A percentile compares a stretch with the other conserved stretches of the same genome.
Evolutionary conservation across 352 stramenopile genomes (phyloP).

Genomic region (Phytophthora sansomeana): DNA sequence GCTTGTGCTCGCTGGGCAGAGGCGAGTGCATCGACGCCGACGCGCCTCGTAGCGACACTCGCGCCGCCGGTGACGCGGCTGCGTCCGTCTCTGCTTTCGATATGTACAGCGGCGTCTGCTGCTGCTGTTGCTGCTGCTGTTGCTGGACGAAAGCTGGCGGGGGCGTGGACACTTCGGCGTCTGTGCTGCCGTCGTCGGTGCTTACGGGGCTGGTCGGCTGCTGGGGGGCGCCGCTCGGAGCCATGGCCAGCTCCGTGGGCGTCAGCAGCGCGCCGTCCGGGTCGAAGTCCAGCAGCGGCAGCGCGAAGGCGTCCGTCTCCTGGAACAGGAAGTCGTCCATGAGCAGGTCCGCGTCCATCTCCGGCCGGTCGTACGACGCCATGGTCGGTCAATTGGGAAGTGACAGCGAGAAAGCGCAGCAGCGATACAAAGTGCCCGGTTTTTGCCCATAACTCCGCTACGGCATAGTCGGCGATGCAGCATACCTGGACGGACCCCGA

Average conservation of each 20-base stretch:
- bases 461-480: background rate
- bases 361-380: constrained; percentile 7
- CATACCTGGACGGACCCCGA: background rate
- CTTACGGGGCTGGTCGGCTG: constrained; percentile 44
- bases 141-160: constrained; percentile 43
- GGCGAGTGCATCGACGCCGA: constrained; percentile 25
- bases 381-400: constrained; percentile 11
- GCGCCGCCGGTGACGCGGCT: constrained; percentile 29
- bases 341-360: constrained; percentile 25
- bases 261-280: constrained; percentile 35
- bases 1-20: constrained; percentile 33
- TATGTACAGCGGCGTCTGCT: background rate
- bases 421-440: background rate
- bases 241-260: constrained; percentile 26
- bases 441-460: background rate
- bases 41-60: constrained; percentile 14
- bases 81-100: constrained; percentile 7
- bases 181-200: constrained; percentile 58
- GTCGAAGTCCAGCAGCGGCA: constrained; percentile 57
- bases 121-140: constrained; percentile 1
- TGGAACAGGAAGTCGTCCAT: constrained; percentile 67
- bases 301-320: constrained; percentile 42
- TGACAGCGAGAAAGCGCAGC: background rate
- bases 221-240: constrained; percentile 16
- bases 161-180: constrained; percentile 59